phyloP scores from a whole-genome alignment of 257 asterid genomes.

The Echites panduratus region DNA sequence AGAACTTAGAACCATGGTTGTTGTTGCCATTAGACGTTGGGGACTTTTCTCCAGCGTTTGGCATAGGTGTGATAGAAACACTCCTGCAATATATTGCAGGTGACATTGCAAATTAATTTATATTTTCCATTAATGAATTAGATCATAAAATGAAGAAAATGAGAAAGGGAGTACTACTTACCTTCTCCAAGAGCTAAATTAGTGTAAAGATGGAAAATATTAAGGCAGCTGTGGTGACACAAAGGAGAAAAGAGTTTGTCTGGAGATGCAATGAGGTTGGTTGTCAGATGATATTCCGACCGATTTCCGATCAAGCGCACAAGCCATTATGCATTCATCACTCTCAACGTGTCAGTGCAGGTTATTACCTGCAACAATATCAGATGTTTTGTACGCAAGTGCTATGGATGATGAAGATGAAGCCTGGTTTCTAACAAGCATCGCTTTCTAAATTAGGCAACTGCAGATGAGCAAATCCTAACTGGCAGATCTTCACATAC shows the following conservation, averaged over 20 bases:
- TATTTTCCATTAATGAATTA: too few relatives aligned
- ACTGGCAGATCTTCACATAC: constrained; percentile 55
- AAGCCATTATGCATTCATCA: constrained; percentile 23
- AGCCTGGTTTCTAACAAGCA: constrained; percentile 58
- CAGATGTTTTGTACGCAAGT: constrained; percentile 57
- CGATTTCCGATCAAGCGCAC: constrained; percentile 25
- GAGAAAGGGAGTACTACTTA: neutral
- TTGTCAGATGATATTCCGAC: constrained; percentile 32
- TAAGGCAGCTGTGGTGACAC: constrained; percentile 31
- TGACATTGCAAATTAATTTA: too few relatives aligned
- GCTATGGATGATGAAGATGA: constrained; percentile 19
- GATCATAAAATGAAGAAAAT: too few relatives aligned
- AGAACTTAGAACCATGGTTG: neutral
- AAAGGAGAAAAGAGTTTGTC: constrained; percentile 24
- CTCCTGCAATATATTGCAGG: neutral
- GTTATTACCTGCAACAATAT: neutral
- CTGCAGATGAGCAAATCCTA: constrained; percentile 47
- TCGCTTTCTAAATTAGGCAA: constrained; percentile 62
- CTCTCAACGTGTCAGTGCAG: constrained; percentile 16
- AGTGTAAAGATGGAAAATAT: constrained; percentile 34
- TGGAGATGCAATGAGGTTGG: constrained; percentile 15
- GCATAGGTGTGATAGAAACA: neutral
- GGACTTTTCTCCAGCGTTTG: neutral
- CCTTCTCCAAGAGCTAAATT: constrained; percentile 38
- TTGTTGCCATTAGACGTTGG: neutral